Base-by-base conservation (phyloP, 306 rosid species). In the Trichosanthes truncata region DNA sequence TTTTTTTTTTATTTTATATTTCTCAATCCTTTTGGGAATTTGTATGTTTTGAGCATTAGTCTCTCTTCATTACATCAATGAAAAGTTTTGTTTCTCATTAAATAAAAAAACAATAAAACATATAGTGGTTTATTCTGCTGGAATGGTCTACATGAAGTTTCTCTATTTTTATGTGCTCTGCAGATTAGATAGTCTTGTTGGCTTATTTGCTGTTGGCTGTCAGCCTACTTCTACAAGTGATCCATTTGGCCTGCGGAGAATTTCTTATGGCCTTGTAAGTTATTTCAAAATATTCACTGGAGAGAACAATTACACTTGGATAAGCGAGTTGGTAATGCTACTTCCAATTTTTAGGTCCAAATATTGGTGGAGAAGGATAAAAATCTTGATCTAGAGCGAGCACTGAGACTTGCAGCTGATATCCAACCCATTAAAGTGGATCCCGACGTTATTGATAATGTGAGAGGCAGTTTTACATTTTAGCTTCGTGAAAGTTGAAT, bases 161-260 rank as follows among this genome's bases (percentile, higher is more conserved):
- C 52, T 81, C 80, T n/a, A n/a, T n/a, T n/a, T n/a, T 65, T 83
- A 38, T 55, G 57, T 75, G 69, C 86, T 68, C 43, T 89, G 84
- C 97, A 92, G 98, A 86, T 92, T 92, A 81, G 97, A 91, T 86
- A 94, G 97, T 85, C 93, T 94, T 80, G 88, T 89, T n/a, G 97
- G 98, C 80, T 87, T 94, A 84, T 92, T 94, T 88, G 83, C 97
- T 66, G 95, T 94, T 40, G 98, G 97, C 14, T 92, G 97, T 84
- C 97, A 92, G 91, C 97, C 98, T 78, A 91, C 92, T 87, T 92
- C 98, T 66, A 74, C 93, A 62, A 94, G 85, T 83, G 98, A 94
- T 74, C 95, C 93, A 43, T 94, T 92, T 88, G 97, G 97, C 79
- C 88, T 92, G 82, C 84, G 97, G 75, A 89, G 98, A 91, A 92